These are phyloP conservation scores for Samsoniella hepiali DNA, from an alignment of 2,329 filamentous ascomycete species.

Conservation along the genomic window DNA sequence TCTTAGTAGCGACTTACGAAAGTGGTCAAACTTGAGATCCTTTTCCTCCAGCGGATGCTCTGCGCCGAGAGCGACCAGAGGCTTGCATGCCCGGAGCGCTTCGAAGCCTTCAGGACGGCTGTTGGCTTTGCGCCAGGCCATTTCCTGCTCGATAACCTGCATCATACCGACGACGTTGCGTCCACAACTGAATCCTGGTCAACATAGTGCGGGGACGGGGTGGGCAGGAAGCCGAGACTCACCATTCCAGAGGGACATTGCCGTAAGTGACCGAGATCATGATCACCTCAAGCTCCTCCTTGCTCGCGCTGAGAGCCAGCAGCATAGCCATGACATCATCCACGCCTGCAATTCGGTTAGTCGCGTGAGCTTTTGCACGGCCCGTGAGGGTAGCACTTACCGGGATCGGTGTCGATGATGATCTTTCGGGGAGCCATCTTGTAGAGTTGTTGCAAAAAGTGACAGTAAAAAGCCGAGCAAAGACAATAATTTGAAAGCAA, in stretches of 20 bases:
- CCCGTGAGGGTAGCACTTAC: slow-evolving; percentile 42
- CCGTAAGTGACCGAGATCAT: slow-evolving; percentile 90
- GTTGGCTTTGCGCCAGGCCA: slow-evolving; percentile 72
- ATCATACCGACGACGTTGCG: slow-evolving; percentile 88
- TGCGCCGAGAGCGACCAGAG: slow-evolving; percentile 81
- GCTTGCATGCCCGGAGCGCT: slow-evolving; percentile 68
- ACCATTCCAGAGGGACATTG: slow-evolving; percentile 86
- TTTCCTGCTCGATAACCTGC: slow-evolving; percentile 85
- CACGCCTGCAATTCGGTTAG: slow-evolving; percentile 55
- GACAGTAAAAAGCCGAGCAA: neutral
- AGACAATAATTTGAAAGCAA: neutral
- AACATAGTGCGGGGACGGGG: slow-evolving; percentile 5
- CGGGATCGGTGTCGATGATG: slow-evolving; percentile 93
- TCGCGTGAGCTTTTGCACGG: slow-evolving; percentile 12
- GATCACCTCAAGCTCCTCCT: slow-evolving; percentile 80
- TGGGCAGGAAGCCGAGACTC: slow-evolving; percentile 23
- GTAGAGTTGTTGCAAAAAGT: neutral
- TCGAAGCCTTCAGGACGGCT: slow-evolving; percentile 70
- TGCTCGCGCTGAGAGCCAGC: slow-evolving; percentile 74
- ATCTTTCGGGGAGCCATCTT: slow-evolving; percentile 68
- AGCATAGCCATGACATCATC: slow-evolving; percentile 90
- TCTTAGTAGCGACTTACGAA: slow-evolving; percentile 59
- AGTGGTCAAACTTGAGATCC: slow-evolving; percentile 76
- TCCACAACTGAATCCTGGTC: slow-evolving; percentile 59
- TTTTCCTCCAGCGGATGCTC: slow-evolving; percentile 83